Evolutionary conservation across 306 rosid genomes (phyloP).

Genomic region (Acacia crassicarpa): DNA sequence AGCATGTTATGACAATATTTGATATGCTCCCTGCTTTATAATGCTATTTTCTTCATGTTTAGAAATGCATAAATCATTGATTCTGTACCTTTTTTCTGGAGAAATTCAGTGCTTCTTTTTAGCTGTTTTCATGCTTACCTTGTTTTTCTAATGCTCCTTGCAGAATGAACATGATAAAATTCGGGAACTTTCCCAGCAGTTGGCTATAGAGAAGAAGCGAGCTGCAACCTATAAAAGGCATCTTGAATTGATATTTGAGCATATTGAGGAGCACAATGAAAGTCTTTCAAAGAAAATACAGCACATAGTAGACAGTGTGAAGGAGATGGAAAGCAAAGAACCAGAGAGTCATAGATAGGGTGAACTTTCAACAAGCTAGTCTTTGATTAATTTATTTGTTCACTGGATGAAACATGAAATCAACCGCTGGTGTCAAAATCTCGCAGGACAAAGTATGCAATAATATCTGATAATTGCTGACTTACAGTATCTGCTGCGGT

Average conservation of each 20-base stretch:
- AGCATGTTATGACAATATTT: background rate
- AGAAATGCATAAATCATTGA: background rate
- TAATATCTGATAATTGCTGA: constrained; percentile 35
- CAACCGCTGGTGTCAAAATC: constrained; percentile 26
- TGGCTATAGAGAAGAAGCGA: constrained; percentile 85
- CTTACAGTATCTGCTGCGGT: constrained; percentile 29
- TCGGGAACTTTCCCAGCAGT: constrained; percentile 84
- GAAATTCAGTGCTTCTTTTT: constrained; percentile 9
- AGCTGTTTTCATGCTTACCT: constrained; percentile 9
- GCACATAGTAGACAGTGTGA: constrained; percentile 82
- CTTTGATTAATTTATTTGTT: constrained; percentile 5
- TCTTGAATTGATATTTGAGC: constrained; percentile 86
- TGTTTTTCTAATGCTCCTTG: constrained; percentile 22
- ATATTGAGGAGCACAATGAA: constrained; percentile 84
- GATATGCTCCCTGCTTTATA: too few species aligned
- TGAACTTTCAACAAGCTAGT: constrained; percentile 21
- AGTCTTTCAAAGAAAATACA: constrained; percentile 84
- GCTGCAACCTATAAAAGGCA: constrained; percentile 88
- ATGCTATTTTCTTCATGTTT: background rate
- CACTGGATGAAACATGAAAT: constrained; percentile 22
- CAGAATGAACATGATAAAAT: constrained; percentile 90
- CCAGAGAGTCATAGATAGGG: constrained; percentile 56
- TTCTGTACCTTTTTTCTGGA: background rate
- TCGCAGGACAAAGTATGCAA: constrained; percentile 29
- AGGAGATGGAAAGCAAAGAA: constrained; percentile 74